phyloP scores from a whole-genome alignment of 2,329 filamentous ascomycete species.

The Aspergillus viridinutans region DNA sequence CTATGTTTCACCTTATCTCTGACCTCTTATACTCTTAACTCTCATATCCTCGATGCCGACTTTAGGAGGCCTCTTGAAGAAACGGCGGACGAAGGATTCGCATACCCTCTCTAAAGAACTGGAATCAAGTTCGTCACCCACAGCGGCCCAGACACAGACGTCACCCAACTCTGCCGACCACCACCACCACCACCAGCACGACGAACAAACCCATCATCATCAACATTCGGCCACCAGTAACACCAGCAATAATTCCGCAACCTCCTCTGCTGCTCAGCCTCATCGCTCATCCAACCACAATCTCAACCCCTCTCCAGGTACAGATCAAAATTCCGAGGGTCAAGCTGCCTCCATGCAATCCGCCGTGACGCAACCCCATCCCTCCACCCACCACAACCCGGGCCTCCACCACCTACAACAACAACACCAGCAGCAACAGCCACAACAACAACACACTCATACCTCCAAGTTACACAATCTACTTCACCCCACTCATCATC shows the following conservation, averaged over 20 bases:
- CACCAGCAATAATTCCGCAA: slow-evolving; percentile 17
- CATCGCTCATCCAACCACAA: slow-evolving; percentile 13
- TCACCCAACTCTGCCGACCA: slow-evolving; percentile 44
- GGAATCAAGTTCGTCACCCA: slow-evolving; percentile 64
- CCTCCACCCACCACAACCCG: slow-evolving; percentile 26
- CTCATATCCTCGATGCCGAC: slow-evolving; percentile 68
- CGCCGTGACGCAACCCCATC: slow-evolving; percentile 31
- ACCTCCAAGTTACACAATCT: slow-evolving; percentile 78
- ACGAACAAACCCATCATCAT: slow-evolving; percentile 25
- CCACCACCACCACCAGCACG: slow-evolving; percentile 22
- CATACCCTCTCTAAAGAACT: slow-evolving; percentile 51
- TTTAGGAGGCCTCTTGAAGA: slow-evolving; percentile 87
- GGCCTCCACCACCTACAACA: slow-evolving; percentile 36
- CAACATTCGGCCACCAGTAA: slow-evolving; percentile 22
- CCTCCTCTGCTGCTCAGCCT: slow-evolving; percentile 17
- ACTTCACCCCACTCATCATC: slow-evolving; percentile 64
- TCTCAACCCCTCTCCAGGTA: slow-evolving; percentile 14
- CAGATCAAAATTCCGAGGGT: slow-evolving; percentile 18
- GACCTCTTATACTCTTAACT: slow-evolving; percentile 16
- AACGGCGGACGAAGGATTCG: slow-evolving; percentile 96
- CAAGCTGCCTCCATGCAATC: slow-evolving; percentile 36
- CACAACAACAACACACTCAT: slow-evolving; percentile 52
- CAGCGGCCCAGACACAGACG: slow-evolving; percentile 59
- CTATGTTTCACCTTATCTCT: slow-evolving; percentile 9
- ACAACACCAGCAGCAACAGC: not conserved